Conservation (phyloP, 2,329 filamentous ascomycete species). For the Lasiodiplodia hormozganensis region DNA sequence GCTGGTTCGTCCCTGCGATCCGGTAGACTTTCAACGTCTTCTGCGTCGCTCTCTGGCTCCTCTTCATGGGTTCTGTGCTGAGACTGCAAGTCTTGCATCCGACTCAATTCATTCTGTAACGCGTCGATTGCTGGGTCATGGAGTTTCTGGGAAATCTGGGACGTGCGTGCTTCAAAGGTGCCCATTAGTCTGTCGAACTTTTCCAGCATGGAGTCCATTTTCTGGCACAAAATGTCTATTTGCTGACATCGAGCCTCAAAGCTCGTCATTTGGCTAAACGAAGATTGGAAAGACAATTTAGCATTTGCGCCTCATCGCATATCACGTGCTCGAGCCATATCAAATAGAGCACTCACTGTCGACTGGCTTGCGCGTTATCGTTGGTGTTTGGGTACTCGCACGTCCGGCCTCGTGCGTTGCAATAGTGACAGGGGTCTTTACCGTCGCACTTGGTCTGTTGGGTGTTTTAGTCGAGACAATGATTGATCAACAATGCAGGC, state of each 20-base stretch:
- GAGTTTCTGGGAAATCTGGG: background rate
- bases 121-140: background rate
- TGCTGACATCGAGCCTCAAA: conserved; percentile 15
- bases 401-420: background rate
- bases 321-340: no score
- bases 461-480: background rate
- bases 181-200: conserved; percentile 10
- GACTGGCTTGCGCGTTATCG: conserved; percentile 13
- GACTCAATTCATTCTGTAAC: background rate
- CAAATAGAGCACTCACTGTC: conserved; percentile 1
- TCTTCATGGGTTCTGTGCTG: background rate
- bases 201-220: conserved; percentile 18
- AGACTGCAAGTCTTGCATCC: background rate
- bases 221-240: conserved; percentile 12
- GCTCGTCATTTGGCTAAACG: conserved; percentile 5
- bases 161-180: background rate
- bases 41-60: background rate
- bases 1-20: background rate
- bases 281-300: background rate
- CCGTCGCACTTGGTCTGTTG: conserved; percentile 15
- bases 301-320: background rate
- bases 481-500: background rate
- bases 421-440: conserved; percentile 17
- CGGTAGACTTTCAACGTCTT: background rate
- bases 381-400: conserved; percentile 19